These are phyloP conservation scores for Jamesozyma hellenica DNA, from an alignment of 805 yeast species.

Conservation along the genomic window DNA sequence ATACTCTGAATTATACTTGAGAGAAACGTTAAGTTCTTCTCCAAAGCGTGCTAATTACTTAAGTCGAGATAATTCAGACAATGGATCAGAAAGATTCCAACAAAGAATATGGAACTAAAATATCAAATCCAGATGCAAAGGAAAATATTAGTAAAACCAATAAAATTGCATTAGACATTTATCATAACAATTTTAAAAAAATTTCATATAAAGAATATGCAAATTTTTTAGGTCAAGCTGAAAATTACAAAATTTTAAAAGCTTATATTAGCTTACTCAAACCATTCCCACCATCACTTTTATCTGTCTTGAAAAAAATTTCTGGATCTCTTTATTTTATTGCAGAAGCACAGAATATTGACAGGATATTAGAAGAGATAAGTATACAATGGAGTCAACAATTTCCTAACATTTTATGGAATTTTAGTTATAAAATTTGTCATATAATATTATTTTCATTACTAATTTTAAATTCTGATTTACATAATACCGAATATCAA, in stretches of 20 bases:
- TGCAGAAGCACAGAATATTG: constrained; percentile 78
- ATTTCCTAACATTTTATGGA: constrained; percentile 34
- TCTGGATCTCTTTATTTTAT: constrained; percentile 61
- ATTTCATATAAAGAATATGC: constrained; percentile 36
- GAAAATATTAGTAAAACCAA: background rate
- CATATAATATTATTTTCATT: constrained; percentile 66
- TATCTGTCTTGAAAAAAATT: constrained; percentile 46
- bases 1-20: too few species aligned
- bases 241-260: constrained; percentile 23
- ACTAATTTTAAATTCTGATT: constrained; percentile 64
- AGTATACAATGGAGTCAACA: constrained; percentile 50
- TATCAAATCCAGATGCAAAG: too few species aligned
- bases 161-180: constrained; percentile 27
- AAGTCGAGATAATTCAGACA: too few species aligned
- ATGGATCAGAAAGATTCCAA: too few species aligned
- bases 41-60: too few species aligned
- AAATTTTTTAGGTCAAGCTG: constrained; percentile 30
- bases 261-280: constrained; percentile 33
- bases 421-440: constrained; percentile 47
- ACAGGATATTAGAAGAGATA: constrained; percentile 59
- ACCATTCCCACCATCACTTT: constrained; percentile 41
- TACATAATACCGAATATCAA: constrained; percentile 42
- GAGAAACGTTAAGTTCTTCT: too few species aligned
- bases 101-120: too few species aligned
- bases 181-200: constrained; percentile 23